Evolutionary conservation across 345 rosid genomes (phyloP).

Genomic region (Populus deltoides): DNA sequence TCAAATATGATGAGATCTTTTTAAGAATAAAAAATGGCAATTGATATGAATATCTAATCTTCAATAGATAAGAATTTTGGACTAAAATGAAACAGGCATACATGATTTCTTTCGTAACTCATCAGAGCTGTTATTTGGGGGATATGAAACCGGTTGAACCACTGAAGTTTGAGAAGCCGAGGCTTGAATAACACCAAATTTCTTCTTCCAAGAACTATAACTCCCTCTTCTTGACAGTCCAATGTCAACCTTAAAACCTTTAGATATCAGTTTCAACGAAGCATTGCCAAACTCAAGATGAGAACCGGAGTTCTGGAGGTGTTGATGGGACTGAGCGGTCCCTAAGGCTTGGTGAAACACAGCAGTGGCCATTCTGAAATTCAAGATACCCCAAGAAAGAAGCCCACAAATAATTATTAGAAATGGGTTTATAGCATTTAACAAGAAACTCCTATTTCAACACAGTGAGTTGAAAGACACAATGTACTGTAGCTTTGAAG

Average conservation of each 20-base stretch:
- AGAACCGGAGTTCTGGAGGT: conserved; percentile 32
- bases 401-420: not conserved
- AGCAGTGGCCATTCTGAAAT: conserved; percentile 66
- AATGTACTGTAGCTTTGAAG: not conserved
- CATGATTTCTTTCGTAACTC: conserved; percentile 59
- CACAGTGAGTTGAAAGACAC: not conserved
- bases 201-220: conserved; percentile 29
- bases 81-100: conserved; percentile 26
- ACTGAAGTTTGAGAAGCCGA: conserved; percentile 56
- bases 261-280: conserved; percentile 30
- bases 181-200: conserved; percentile 38
- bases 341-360: conserved; percentile 48
- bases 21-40: not conserved
- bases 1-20: not conserved
- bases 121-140: conserved; percentile 37
- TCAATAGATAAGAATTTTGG: not conserved
- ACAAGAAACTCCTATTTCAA: not conserved
- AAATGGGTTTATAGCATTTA: not conserved
- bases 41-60: not conserved
- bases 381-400: not conserved
- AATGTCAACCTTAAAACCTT: conserved; percentile 32
- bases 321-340: conserved; percentile 34
- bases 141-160: conserved; percentile 52
- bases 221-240: conserved; percentile 25
- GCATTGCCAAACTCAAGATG: conserved; percentile 30